Evolutionary conservation across 768 basidiomycete genomes (phyloP).

Genomic region (Amanita jacksonii): DNA sequence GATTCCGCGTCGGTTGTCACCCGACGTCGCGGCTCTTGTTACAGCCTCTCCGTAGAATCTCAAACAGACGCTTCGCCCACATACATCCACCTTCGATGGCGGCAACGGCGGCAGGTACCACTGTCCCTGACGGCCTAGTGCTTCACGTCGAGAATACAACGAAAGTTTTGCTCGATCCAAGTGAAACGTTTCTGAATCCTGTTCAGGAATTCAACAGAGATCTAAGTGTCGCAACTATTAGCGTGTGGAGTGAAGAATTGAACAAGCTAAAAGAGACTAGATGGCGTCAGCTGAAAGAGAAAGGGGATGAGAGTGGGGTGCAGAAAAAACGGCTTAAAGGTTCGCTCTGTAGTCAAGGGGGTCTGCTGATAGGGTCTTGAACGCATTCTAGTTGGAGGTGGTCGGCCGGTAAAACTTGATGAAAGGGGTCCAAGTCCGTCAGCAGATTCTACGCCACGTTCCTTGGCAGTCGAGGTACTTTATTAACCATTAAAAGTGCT

Average conservation of each 20-base stretch:
- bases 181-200: constrained; percentile 92
- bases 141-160: constrained; percentile 78
- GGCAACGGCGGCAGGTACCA: constrained; percentile 20
- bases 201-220: constrained; percentile 99
- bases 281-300: constrained; percentile 47
- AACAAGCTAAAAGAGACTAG: constrained; percentile 52
- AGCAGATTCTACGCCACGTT: background rate
- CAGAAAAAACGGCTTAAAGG: constrained; percentile 36
- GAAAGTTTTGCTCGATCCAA: constrained; percentile 68
- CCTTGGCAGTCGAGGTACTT: constrained; percentile 5
- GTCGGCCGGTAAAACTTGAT: constrained; percentile 2
- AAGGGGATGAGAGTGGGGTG: constrained; percentile 26
- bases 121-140: constrained; percentile 63
- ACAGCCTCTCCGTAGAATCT: background rate
- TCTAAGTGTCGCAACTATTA: constrained; percentile 82
- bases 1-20: background rate
- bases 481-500: background rate
- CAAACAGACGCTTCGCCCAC: background rate
- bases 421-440: background rate
- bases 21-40: background rate
- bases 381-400: constrained; percentile 1
- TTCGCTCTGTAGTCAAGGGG: constrained; percentile 17
- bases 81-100: background rate
- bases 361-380: background rate
- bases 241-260: constrained; percentile 74